These are phyloP conservation scores for Dictyostelium citrinum DNA, from an alignment of 78 protist genomes.

Conservation along the genomic window DNA sequence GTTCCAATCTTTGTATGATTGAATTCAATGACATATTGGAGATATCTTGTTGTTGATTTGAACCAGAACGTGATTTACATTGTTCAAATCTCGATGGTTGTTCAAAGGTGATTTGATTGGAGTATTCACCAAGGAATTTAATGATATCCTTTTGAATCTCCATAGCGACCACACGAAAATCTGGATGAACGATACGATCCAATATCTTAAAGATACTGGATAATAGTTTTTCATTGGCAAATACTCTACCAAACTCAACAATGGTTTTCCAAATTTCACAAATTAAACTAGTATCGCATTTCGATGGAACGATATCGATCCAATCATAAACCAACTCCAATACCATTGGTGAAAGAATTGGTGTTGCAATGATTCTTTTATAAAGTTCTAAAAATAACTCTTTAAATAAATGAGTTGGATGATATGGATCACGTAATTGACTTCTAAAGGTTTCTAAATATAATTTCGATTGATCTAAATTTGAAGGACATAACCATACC, in stretches of 20 bases:
- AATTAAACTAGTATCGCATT: constrained; percentile 13
- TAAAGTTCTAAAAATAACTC: constrained; percentile 50
- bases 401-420: constrained; percentile 42
- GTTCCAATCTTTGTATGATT: constrained; percentile 52
- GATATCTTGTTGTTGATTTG: not conserved
- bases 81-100: not conserved
- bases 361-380: constrained; percentile 47
- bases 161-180: constrained; percentile 44
- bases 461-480: not conserved
- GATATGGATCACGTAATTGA: constrained; percentile 45
- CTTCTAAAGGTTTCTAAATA: constrained; percentile 21
- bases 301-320: constrained; percentile 64
- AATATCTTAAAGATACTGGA: not conserved
- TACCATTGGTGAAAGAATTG: constrained; percentile 54
- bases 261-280: constrained; percentile 14
- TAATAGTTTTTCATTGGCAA: constrained; percentile 15
- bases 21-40: constrained; percentile 53
- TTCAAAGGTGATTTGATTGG: constrained; percentile 55
- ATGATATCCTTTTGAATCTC: constrained; percentile 61
- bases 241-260: constrained; percentile 8
- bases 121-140: constrained; percentile 43
- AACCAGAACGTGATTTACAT: not conserved
- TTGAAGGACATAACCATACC: constrained; percentile 59
- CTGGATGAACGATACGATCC: constrained; percentile 57
- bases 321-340: constrained; percentile 47